phyloP scores from a whole-genome alignment of 108 stramenopile genomes.

The Aurantiochytrium sp. region DNA sequence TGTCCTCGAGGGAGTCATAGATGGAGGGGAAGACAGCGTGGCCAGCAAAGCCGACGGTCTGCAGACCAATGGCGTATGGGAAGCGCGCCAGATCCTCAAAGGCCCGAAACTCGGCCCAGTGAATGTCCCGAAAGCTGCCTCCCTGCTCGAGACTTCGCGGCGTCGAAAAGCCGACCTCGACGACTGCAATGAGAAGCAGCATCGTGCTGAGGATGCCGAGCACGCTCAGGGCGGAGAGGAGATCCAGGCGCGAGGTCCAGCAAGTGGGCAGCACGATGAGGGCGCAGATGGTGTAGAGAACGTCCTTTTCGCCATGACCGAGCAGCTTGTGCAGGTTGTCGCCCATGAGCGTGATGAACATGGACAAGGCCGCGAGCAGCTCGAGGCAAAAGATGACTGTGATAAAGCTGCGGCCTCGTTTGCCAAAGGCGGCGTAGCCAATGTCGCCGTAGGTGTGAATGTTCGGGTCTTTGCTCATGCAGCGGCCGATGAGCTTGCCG shows the following conservation, averaged over 20 bases:
- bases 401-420: neutral
- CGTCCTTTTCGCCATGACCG: neutral
- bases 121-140: neutral
- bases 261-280: neutral
- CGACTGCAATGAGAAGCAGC: neutral
- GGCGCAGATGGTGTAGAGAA: neutral
- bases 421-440: conserved; percentile 11
- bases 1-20: neutral
- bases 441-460: conserved; percentile 7
- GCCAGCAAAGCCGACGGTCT: conserved; percentile 6
- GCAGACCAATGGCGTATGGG: conserved; percentile 4
- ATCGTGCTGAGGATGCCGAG: neutral
- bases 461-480: neutral
- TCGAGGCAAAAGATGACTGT: neutral
- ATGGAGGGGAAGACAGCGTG: conserved; percentile 6
- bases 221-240: neutral
- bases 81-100: neutral
- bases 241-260: neutral
- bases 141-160: neutral
- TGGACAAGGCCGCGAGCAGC: neutral
- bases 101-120: neutral
- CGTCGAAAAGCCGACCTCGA: neutral
- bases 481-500: neutral
- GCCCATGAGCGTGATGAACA: conserved; percentile 11
- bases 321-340: neutral